These are phyloP conservation scores for Rhizopus delemar DNA, from an alignment of 371 early-diverging fungal genomes.

Conservation along the genomic window DNA sequence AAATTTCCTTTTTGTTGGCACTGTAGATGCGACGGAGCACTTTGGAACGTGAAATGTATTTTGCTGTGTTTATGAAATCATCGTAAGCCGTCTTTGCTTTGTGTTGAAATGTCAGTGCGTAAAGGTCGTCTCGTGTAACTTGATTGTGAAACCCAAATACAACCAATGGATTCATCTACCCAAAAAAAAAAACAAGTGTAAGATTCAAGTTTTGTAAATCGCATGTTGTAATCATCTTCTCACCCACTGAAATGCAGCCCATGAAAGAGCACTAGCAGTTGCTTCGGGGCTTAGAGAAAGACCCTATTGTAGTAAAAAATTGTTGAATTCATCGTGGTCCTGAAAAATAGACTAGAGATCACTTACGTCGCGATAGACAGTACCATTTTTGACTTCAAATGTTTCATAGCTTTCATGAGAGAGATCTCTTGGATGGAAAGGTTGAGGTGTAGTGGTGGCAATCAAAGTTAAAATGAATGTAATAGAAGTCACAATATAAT, in stretches of 20 bases:
- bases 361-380: slow-evolving; percentile 27
- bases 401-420: slow-evolving; percentile 24
- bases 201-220: no score
- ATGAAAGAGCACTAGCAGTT: slow-evolving; percentile 39
- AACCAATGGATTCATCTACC: slow-evolving; percentile 40
- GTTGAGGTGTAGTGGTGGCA: slow-evolving; percentile 27
- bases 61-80: slow-evolving; percentile 24
- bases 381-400: slow-evolving; percentile 30
- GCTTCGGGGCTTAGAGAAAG: slow-evolving; percentile 37
- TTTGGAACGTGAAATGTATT: slow-evolving; percentile 1
- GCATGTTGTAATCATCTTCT: background rate
- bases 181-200: background rate
- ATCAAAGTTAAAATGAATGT: slow-evolving; percentile 10
- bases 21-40: slow-evolving; percentile 29
- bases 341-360: background rate
- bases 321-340: background rate
- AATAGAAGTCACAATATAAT: background rate
- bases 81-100: slow-evolving; percentile 25
- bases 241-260: slow-evolving; percentile 47
- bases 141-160: slow-evolving; percentile 30
- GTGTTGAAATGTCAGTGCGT: slow-evolving; percentile 38
- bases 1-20: slow-evolving; percentile 28
- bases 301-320: slow-evolving; percentile 14
- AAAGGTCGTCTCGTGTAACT: slow-evolving; percentile 28
- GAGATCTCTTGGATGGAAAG: slow-evolving; percentile 36